phyloP scores from a whole-genome alignment of 345 rosid species.

The Abelmoschus esculentus region DNA sequence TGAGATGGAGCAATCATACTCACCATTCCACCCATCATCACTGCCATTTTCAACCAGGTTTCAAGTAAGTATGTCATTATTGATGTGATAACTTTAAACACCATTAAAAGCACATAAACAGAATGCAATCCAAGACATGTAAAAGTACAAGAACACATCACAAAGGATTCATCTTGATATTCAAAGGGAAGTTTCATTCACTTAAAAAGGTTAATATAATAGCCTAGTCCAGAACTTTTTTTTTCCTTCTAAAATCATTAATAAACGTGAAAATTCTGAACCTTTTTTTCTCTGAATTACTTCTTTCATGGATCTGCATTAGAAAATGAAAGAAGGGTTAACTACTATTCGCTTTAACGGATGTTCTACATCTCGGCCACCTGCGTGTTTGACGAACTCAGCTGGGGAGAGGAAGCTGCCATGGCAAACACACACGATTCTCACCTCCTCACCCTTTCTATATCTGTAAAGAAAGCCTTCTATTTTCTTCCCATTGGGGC shows the following conservation, averaged over 20 bases:
- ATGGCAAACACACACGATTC: slow-evolving; percentile 84
- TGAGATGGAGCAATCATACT: too few species aligned
- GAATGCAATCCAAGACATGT: too few species aligned
- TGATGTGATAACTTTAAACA: too few species aligned
- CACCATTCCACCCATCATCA: too few species aligned
- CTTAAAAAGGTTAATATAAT: not conserved
- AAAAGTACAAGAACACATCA: too few species aligned
- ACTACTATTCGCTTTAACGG: slow-evolving; percentile 85
- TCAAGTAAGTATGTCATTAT: too few species aligned
- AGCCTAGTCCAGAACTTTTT: slow-evolving; percentile 4
- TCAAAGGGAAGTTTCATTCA: not conserved
- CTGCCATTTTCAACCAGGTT: too few species aligned
- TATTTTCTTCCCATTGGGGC: slow-evolving; percentile 63
- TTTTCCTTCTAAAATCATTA: not conserved
- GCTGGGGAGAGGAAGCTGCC: slow-evolving; percentile 79
- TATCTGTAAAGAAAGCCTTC: slow-evolving; percentile 79
- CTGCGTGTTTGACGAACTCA: slow-evolving; percentile 86
- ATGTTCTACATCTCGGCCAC: slow-evolving; percentile 56
- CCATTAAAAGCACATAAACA: too few species aligned
- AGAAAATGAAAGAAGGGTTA: slow-evolving; percentile 40
- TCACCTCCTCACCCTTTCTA: slow-evolving; percentile 66
- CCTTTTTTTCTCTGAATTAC: slow-evolving; percentile 1
- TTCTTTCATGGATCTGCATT: not conserved
- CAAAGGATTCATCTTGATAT: too few species aligned
- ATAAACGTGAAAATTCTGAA: not conserved